phyloP scores from a whole-genome alignment of 768 basidiomycete genomes.

The Trametes meyenii region DNA sequence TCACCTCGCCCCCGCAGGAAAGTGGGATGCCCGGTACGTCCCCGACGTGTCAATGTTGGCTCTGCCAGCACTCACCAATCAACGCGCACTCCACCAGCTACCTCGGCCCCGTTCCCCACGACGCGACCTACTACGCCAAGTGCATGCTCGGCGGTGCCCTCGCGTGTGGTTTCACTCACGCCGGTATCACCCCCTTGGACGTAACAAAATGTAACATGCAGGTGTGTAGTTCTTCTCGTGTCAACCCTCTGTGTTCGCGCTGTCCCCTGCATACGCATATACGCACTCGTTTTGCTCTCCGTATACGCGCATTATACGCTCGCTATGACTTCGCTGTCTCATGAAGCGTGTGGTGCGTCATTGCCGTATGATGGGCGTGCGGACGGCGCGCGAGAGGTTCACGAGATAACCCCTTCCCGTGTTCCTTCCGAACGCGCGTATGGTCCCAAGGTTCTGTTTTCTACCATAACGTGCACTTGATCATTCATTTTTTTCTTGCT shows the following conservation, averaged over 20 bases:
- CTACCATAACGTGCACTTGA: no score
- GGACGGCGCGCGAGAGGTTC: no score
- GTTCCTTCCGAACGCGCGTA: no score
- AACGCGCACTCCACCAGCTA: conserved; percentile 42
- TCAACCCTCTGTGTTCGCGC: neutral
- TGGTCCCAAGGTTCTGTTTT: no score
- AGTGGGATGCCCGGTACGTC: conserved; percentile 76
- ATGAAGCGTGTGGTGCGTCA: no score
- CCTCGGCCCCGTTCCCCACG: conserved; percentile 75
- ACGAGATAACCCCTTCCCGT: no score
- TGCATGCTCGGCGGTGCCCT: conserved; percentile 87
- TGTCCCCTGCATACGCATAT: neutral
- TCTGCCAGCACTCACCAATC: conserved; percentile 5
- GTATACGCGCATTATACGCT: no score
- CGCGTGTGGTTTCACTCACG: conserved; percentile 88
- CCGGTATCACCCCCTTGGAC: conserved; percentile 84
- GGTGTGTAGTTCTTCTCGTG: conserved; percentile 42
- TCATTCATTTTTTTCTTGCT: no score
- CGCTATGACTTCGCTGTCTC: no score
- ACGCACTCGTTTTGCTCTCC: no score
- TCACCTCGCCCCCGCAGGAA: conserved; percentile 49
- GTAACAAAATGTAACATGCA: conserved; percentile 94
- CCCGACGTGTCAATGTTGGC: conserved; percentile 11
- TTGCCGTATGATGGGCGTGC: no score
- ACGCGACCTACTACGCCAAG: conserved; percentile 76